A percentile compares a stretch with the other conserved stretches of the same genome.
phyloP scores from a whole-genome alignment of 176 grass and related monocot genomes.

The Bromus sterilis region DNA sequence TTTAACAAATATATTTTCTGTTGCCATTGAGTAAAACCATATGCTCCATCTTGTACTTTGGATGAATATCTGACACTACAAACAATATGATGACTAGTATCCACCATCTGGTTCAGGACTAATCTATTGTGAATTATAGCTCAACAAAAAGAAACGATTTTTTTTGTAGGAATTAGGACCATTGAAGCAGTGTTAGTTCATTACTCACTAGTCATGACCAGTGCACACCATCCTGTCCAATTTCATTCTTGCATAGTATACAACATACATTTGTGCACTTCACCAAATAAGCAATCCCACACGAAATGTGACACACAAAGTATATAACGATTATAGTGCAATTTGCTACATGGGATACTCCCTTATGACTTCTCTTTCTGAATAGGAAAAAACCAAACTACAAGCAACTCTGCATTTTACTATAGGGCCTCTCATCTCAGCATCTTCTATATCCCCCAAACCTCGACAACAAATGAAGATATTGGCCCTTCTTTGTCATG shows the following conservation, averaged over 20 bases:
- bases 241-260: neutral
- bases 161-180: neutral
- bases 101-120: neutral
- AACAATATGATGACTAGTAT: neutral
- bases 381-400: constrained; percentile 22
- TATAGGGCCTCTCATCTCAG: constrained; percentile 30
- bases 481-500: constrained; percentile 88
- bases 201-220: neutral
- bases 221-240: neutral
- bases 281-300: constrained; percentile 13
- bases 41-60: neutral
- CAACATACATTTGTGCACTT: constrained; percentile 22
- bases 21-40: neutral
- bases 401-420: constrained; percentile 8
- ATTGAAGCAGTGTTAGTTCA: neutral
- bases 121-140: neutral
- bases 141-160: neutral
- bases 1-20: neutral
- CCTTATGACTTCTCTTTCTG: constrained; percentile 9
- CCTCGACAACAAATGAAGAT: constrained; percentile 81
- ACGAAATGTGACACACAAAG: constrained; percentile 12
- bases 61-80: neutral
- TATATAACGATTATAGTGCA: neutral
- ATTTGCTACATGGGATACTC: constrained; percentile 14
- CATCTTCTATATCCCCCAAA: constrained; percentile 82